These are phyloP conservation scores for Blakeslea trispora DNA, from an alignment of 371 early-diverging fungal species.

Conservation along the genomic window DNA sequence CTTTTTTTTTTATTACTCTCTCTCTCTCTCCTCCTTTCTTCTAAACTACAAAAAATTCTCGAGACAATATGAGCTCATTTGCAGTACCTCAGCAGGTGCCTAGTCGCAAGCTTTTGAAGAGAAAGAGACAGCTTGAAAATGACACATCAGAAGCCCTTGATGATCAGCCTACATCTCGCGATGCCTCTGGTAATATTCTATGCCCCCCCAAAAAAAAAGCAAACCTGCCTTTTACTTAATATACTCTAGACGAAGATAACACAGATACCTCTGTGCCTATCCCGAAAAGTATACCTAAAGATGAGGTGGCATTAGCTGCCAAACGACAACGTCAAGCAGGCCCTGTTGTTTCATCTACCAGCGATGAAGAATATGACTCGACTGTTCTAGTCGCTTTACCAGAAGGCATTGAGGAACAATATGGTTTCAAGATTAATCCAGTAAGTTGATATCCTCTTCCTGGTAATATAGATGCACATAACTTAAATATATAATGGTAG, in stretches of 20 bases:
- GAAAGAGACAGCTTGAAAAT: constrained; percentile 16
- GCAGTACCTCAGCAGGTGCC: constrained; percentile 7
- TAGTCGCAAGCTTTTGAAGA: constrained; percentile 11
- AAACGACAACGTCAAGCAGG: constrained; percentile 21
- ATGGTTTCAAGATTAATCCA: constrained; percentile 34
- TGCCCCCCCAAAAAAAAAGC: background rate
- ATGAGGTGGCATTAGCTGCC: background rate
- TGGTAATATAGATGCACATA: no score
- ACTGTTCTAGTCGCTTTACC: constrained; percentile 16
- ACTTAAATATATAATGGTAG: no score
- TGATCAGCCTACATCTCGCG: constrained; percentile 32
- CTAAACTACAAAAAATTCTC: no score
- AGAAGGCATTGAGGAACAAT: constrained; percentile 29
- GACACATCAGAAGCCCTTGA: constrained; percentile 5
- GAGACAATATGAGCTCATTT: constrained; percentile 8
- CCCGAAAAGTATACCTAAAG: background rate
- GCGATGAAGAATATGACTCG: constrained; percentile 20
- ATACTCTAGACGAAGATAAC: constrained; percentile 31
- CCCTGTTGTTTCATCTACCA: constrained; percentile 9
- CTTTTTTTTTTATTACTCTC: constrained; percentile 1
- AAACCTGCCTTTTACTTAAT: background rate
- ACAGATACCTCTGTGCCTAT: constrained; percentile 23
- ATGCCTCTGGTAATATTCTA: constrained; percentile 34
- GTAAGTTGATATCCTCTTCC: constrained; percentile 10
- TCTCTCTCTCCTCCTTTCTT: no score